Base-by-base conservation (phyloP, 2,329 filamentous ascomycete species). In the Tolypocladium amazonense region DNA sequence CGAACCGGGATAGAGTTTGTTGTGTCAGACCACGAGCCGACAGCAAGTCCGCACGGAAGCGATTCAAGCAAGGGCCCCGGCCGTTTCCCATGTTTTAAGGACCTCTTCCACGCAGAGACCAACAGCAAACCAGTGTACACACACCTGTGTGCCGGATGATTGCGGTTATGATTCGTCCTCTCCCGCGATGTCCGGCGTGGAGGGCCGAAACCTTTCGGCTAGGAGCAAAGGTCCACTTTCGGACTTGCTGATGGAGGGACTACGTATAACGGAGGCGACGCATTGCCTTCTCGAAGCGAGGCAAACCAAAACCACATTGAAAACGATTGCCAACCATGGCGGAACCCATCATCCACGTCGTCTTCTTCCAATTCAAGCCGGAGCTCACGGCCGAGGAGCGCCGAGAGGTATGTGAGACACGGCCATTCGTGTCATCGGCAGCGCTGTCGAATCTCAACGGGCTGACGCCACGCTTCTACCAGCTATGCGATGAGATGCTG, bases 401-500 rank as follows among this genome's bases (percentile, higher is more conserved):
- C 45, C 38, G 58, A 25, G 56, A 58, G 60, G 64, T 63, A 59
- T 3, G 58, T 47, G 37, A 30, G 25, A 50, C 25, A 8, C 14
- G 25, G 15, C 14, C 25, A 47, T 27, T 14, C n/a, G 15, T 20
- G 38, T 20, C 38, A 18, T 15, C 38, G 35, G 35, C 35, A 1
- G 35, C 41, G 27, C 15, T 20, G 47, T 11, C 47, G 7, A 1
- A 9, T 30, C 25, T 8, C 25, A 30, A 6, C 14, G 47, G 27
- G 50, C 30, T 59, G 37, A 43, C 43, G 8, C 33, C 27, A n/a
- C 37, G 8, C 20, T 39, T 8, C 14, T 14, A 18, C 20, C 18
- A 66, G 64, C 50, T 60, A 37, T 60, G 57, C 38, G 60, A 63
- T 14, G 41, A 62, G 25, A 68, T 77, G 64, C 63, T 88, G 9